phyloP scores from a whole-genome alignment of 108 stramenopile genomes.

The Nitzschia putrida region DNA sequence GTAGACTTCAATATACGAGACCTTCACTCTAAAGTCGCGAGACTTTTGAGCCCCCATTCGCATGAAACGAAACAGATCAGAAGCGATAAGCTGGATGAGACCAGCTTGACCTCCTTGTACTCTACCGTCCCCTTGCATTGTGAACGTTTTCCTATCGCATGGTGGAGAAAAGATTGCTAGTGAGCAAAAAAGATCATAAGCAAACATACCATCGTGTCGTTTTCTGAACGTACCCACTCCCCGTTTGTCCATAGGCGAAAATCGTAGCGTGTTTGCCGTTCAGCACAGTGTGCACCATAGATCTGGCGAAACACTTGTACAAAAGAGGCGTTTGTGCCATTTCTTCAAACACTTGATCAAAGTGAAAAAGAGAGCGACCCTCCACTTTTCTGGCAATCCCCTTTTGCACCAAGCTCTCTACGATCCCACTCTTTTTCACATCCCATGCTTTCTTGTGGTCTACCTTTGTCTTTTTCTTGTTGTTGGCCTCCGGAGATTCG shows the following conservation, averaged over 20 bases:
- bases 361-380: constrained; percentile 52
- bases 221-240: constrained; percentile 36
- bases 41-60: constrained; percentile 13
- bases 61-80: constrained; percentile 60
- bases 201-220: no score
- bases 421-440: constrained; percentile 28
- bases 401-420: constrained; percentile 32
- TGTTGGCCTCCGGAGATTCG: not conserved
- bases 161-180: not conserved
- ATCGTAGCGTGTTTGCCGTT: constrained; percentile 84
- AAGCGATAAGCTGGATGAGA: constrained; percentile 57
- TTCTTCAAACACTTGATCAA: constrained; percentile 84
- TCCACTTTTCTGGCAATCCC: constrained; percentile 29
- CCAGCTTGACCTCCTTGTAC: constrained; percentile 72
- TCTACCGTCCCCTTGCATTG: constrained; percentile 82
- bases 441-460: constrained; percentile 28
- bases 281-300: constrained; percentile 63
- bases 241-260: constrained; percentile 85
- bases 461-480: constrained; percentile 13
- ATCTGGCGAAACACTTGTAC: constrained; percentile 72
- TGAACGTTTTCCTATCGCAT: constrained; percentile 55
- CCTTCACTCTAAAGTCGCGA: constrained; percentile 37
- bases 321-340: constrained; percentile 57
- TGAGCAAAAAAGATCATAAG: no score
- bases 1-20: constrained; percentile 95